Percentiles rank a stretch among this genome's conserved stretches.
Evolutionary conservation across 163 green algal species (phyloP).

Genomic region (Chlamydomonas reinhardtii): DNA sequence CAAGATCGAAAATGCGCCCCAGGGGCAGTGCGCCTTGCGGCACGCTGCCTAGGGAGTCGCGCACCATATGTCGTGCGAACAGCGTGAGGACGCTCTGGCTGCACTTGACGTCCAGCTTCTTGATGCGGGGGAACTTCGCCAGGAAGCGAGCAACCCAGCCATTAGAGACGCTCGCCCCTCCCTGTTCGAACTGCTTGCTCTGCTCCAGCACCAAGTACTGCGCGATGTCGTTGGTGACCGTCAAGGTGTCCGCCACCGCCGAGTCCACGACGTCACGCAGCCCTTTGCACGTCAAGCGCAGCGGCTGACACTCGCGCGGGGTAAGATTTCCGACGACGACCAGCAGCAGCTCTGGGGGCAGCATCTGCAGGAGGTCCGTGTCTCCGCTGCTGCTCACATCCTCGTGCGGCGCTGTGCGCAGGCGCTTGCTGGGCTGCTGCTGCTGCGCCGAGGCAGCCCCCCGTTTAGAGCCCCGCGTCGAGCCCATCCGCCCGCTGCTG

Average conservation of each 20-base stretch:
- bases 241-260: slow-evolving; percentile 30
- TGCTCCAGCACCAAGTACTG: slow-evolving; percentile 37
- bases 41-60: slow-evolving; percentile 42
- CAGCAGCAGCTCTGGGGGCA: slow-evolving; percentile 30
- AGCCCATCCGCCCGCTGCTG: no score
- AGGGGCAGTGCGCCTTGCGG: slow-evolving; percentile 17
- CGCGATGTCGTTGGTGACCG: slow-evolving; percentile 43
- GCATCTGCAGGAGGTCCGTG: background rate
- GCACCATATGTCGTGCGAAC: slow-evolving; percentile 44
- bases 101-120: slow-evolving; percentile 49
- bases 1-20: slow-evolving; percentile 42
- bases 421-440: background rate
- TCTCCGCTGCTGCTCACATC: background rate
- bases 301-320: slow-evolving; percentile 35
- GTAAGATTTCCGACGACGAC: slow-evolving; percentile 41
- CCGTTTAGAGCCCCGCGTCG: no score
- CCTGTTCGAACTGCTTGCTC: background rate
- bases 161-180: background rate
- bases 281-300: slow-evolving; percentile 32
- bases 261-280: slow-evolving; percentile 36
- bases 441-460: no score
- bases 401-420: background rate
- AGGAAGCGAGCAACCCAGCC: slow-evolving; percentile 41
- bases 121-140: slow-evolving; percentile 42
- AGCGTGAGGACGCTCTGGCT: slow-evolving; percentile 26